These are phyloP conservation scores for Mortierella sp. DNA, from an alignment of 371 early-diverging fungal genomes.

Conservation along the genomic window DNA sequence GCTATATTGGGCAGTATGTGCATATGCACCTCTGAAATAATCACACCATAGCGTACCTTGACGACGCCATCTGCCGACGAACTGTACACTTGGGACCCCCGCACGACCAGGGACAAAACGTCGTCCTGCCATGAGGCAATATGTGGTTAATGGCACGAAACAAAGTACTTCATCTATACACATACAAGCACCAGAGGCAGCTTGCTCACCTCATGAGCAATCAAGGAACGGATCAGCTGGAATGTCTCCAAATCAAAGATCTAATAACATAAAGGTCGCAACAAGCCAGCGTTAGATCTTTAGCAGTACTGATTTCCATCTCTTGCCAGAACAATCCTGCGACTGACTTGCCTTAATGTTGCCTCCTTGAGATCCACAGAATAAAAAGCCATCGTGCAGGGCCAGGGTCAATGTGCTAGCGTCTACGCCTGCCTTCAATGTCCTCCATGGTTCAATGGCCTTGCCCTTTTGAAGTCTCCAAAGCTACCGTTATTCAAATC, in stretches of 20 bases:
- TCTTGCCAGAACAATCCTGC: too few relatives aligned
- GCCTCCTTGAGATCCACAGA: constrained; percentile 86
- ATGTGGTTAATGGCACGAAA: too few relatives aligned
- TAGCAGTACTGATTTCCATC: background rate
- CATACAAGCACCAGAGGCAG: background rate
- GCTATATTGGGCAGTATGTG: background rate
- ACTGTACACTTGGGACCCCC: constrained; percentile 67
- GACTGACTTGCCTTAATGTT: constrained; percentile 61
- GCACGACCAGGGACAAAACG: constrained; percentile 68
- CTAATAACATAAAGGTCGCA: constrained; percentile 48
- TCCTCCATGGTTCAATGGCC: constrained; percentile 57
- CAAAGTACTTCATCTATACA: background rate
- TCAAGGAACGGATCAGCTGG: constrained; percentile 75
- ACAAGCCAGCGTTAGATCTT: background rate
- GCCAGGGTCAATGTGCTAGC: constrained; percentile 72
- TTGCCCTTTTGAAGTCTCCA: constrained; percentile 63
- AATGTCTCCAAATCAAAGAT: constrained; percentile 87
- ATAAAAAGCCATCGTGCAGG: constrained; percentile 77
- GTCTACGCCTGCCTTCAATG: constrained; percentile 66
- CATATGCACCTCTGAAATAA: constrained; percentile 1
- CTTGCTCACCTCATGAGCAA: constrained; percentile 68
- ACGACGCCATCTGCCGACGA: constrained; percentile 84
- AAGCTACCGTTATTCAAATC: constrained; percentile 54
- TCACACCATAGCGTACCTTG: constrained; percentile 62
- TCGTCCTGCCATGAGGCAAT: constrained; percentile 63